phyloP scores from a whole-genome alignment of 257 asterid species.

The Solanum chiquidenum region DNA sequence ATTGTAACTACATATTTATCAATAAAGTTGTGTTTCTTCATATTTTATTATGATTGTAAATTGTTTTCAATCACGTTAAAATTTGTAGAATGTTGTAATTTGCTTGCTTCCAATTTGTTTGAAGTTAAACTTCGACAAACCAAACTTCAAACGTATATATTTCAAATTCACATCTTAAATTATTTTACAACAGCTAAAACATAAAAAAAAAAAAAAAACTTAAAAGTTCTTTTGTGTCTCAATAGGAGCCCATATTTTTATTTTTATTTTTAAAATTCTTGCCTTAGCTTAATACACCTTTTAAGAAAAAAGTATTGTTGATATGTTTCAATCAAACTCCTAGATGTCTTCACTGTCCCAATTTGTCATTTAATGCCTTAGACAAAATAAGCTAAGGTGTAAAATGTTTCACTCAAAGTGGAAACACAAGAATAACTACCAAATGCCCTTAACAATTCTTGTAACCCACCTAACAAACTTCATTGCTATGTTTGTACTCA shows the following conservation, averaged over 20 bases:
- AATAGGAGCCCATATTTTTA: neutral
- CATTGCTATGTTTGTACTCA: neutral
- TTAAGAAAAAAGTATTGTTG: neutral
- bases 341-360: neutral
- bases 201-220: no score
- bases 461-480: neutral
- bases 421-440: neutral
- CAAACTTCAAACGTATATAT: no score
- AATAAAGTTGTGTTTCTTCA: no score
- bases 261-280: no score
- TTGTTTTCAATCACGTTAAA: no score
- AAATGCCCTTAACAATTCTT: neutral
- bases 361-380: neutral
- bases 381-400: neutral
- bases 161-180: no score
- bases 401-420: neutral
- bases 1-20: no score
- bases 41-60: no score
- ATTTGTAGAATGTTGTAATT: no score
- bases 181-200: no score
- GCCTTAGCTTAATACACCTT: neutral
- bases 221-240: neutral
- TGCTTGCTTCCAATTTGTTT: neutral
- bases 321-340: neutral
- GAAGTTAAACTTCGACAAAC: neutral